Evolutionary conservation across 495 filamentous ascomycete genomes (phyloP).

Genomic region (Penicillium nucicola): DNA sequence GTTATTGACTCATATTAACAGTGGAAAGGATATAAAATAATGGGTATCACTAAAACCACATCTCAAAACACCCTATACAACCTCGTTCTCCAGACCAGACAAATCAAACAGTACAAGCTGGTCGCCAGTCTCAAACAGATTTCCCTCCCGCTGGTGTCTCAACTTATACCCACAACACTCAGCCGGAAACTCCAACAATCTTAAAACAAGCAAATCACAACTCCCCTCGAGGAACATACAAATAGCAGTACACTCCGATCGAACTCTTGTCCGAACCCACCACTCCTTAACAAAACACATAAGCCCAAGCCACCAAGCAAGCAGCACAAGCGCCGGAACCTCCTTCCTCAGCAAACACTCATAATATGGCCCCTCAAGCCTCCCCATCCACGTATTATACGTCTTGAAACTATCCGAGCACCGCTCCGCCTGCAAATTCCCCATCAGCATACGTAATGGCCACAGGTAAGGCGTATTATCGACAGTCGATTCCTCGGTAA

Average conservation of each 20-base stretch:
- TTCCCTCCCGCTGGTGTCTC: slow-evolving; percentile 65
- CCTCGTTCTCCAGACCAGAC: too few species aligned
- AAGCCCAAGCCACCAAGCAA: slow-evolving; percentile 45
- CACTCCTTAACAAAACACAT: slow-evolving; percentile 30
- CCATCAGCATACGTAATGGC: slow-evolving; percentile 36
- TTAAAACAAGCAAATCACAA: slow-evolving; percentile 20
- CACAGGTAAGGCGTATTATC: slow-evolving; percentile 39
- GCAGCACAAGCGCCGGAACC: slow-evolving; percentile 38
- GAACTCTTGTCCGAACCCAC: slow-evolving; percentile 39
- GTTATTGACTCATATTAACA: background rate
- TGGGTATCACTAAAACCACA: background rate
- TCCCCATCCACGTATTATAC: slow-evolving; percentile 36
- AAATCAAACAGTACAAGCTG: slow-evolving; percentile 1
- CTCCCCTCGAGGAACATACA: slow-evolving; percentile 40
- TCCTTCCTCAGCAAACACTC: slow-evolving; percentile 35
- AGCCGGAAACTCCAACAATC: slow-evolving; percentile 51
- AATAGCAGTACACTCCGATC: slow-evolving; percentile 45
- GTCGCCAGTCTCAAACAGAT: background rate
- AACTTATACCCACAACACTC: slow-evolving; percentile 78
- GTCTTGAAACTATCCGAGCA: slow-evolving; percentile 10
- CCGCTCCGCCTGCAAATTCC: slow-evolving; percentile 23
- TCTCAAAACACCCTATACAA: background rate
- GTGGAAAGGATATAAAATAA: background rate
- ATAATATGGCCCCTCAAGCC: slow-evolving; percentile 31
- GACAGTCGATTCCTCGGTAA: slow-evolving; percentile 33